Evolutionary conservation across 176 grass and related monocot species (phyloP).

Genomic region (Aechmea fasciata): DNA sequence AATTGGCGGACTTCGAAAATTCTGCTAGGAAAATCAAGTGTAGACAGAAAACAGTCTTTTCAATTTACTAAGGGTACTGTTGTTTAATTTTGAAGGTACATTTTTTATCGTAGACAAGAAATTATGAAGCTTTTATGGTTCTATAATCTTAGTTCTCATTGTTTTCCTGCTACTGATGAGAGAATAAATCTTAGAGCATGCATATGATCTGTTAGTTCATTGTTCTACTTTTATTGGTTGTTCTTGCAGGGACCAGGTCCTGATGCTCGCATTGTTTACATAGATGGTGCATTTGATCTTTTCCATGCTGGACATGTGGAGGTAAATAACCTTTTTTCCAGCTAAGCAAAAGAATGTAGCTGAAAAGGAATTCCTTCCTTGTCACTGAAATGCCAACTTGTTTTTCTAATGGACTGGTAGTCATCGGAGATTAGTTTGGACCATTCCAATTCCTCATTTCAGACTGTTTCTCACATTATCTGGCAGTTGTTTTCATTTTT

Average conservation of each 20-base stretch:
- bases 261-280: slow-evolving; percentile 86
- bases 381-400: not conserved
- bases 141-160: not conserved
- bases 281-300: slow-evolving; percentile 92
- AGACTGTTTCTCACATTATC: too few relatives aligned
- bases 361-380: not conserved
- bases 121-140: not conserved
- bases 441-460: too few relatives aligned
- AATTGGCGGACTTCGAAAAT: too few relatives aligned
- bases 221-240: slow-evolving; percentile 13
- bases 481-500: too few relatives aligned
- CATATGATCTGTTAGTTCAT: slow-evolving; percentile 19
- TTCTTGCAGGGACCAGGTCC: slow-evolving; percentile 62
- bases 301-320: slow-evolving; percentile 98
- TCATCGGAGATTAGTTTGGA: too few relatives aligned
- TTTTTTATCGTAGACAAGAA: not conserved
- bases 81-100: not conserved
- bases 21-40: too few relatives aligned
- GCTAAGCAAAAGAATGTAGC: not conserved
- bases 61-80: not conserved
- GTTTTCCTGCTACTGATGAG: not conserved
- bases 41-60: not conserved
- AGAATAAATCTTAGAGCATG: not conserved
- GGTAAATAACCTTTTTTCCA: slow-evolving; percentile 34
- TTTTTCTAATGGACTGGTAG: not conserved